Percentiles rank a stretch among this genome's conserved stretches.
These are phyloP conservation scores for Wickerhamiella spandovensis DNA, from an alignment of 805 yeast genomes.

Conservation along the genomic window DNA sequence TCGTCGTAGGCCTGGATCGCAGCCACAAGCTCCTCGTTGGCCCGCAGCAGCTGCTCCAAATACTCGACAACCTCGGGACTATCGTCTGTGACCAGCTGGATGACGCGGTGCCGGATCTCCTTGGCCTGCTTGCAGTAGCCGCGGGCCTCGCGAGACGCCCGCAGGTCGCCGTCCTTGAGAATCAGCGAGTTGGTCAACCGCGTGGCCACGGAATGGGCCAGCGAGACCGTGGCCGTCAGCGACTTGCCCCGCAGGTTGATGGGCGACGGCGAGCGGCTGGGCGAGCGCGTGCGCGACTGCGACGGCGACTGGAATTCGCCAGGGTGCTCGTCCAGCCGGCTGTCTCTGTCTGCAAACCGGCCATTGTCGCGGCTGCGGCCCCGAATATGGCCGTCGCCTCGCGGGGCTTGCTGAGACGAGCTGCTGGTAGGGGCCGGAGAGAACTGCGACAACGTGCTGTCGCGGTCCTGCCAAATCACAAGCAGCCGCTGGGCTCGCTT, in stretches of 20 bases:
- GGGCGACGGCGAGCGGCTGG: slow-evolving; percentile 11
- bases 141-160: slow-evolving; percentile 49
- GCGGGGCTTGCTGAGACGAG: neutral
- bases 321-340: slow-evolving; percentile 9
- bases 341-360: slow-evolving; percentile 11
- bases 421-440: neutral
- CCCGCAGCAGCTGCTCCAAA: slow-evolving; percentile 73
- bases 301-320: neutral
- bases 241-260: slow-evolving; percentile 15
- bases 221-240: slow-evolving; percentile 15
- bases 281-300: slow-evolving; percentile 1
- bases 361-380: neutral
- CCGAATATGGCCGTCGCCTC: neutral
- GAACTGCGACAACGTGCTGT: neutral
- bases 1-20: slow-evolving; percentile 60
- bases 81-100: slow-evolving; percentile 71
- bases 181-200: slow-evolving; percentile 48
- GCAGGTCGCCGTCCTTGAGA: slow-evolving; percentile 30
- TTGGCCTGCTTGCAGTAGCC: slow-evolving; percentile 56
- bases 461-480: slow-evolving; percentile 40
- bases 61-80: slow-evolving; percentile 58
- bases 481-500: slow-evolving; percentile 39
- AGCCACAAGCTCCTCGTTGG: slow-evolving; percentile 78
- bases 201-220: slow-evolving; percentile 58
- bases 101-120: slow-evolving; percentile 60